Evolutionary conservation across 2,329 filamentous ascomycete genomes (phyloP).

Genomic region (Cytospora piceicola): DNA sequence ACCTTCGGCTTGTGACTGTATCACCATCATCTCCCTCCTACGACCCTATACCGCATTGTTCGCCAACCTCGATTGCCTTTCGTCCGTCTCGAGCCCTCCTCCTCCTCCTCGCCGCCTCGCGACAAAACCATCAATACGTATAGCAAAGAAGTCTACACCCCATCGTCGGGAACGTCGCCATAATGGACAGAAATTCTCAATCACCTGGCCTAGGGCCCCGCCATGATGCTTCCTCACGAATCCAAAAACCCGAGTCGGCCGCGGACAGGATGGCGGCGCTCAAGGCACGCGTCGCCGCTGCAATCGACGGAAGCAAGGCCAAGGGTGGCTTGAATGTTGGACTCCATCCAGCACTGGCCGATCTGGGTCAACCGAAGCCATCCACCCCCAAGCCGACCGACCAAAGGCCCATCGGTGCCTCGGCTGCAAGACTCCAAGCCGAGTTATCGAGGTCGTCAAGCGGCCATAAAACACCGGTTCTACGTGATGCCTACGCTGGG

Average conservation of each 20-base stretch:
- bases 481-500: constrained; percentile 12
- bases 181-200: constrained; percentile 58
- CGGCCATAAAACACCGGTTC: constrained; percentile 16
- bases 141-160: not conserved
- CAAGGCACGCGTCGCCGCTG: constrained; percentile 78
- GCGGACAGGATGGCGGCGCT: constrained; percentile 74
- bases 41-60: not conserved
- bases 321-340: constrained; percentile 74
- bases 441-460: constrained; percentile 31
- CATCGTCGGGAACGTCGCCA: not conserved
- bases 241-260: constrained; percentile 60
- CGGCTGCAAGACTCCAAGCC: constrained; percentile 41
- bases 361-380: constrained; percentile 54
- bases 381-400: constrained; percentile 44
- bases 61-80: not conserved
- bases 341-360: constrained; percentile 74
- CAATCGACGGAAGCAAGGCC: constrained; percentile 65
- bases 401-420: constrained; percentile 13
- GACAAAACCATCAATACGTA: not conserved
- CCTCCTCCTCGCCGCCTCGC: no score
- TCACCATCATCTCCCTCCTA: no score
- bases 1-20: no score
- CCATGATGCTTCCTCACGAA: constrained; percentile 56
- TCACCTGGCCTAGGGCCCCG: constrained; percentile 55
- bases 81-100: constrained; percentile 5